Percentiles rank a stretch among this genome's conserved stretches.
phyloP scores from a whole-genome alignment of 2,329 filamentous ascomycete genomes.

The Graphiopsis chlorocephala region DNA sequence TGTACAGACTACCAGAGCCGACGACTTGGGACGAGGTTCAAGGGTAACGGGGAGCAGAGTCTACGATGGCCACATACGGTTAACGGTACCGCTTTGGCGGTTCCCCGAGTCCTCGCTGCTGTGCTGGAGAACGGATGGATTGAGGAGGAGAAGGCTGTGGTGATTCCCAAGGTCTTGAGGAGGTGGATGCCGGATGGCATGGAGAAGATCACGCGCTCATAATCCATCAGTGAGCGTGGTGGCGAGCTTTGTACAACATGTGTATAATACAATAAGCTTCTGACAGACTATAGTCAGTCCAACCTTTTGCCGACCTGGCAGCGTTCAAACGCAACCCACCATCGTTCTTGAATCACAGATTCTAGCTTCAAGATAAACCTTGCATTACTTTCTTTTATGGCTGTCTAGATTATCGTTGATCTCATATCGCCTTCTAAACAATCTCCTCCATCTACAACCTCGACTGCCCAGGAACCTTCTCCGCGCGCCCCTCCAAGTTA shows the following conservation, averaged over 20 bases:
- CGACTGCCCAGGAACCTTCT: constrained; percentile 15
- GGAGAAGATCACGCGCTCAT: constrained; percentile 2
- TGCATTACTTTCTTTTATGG: neutral
- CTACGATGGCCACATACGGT: constrained; percentile 80
- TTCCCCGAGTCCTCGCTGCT: constrained; percentile 84
- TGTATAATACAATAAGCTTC: neutral
- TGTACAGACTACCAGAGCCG: constrained; percentile 94
- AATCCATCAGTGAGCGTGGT: neutral
- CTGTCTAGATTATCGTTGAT: neutral
- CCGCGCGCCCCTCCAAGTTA: constrained; percentile 20
- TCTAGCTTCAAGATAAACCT: neutral
- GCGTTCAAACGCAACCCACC: neutral
- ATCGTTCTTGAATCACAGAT: neutral
- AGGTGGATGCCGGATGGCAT: constrained; percentile 65
- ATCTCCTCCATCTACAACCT: neutral
- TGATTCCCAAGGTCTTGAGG: constrained; percentile 74
- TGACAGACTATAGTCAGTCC: neutral
- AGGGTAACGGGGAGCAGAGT: constrained; percentile 47
- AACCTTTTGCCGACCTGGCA: neutral
- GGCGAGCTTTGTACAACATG: neutral
- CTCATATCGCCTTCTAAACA: neutral
- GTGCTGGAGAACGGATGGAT: constrained; percentile 90
- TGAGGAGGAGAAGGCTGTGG: constrained; percentile 62
- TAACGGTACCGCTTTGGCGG: constrained; percentile 90
- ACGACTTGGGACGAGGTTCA: constrained; percentile 72